phyloP scores from a whole-genome alignment of 345 rosid genomes.

The Rhodomyrtus tomentosa region DNA sequence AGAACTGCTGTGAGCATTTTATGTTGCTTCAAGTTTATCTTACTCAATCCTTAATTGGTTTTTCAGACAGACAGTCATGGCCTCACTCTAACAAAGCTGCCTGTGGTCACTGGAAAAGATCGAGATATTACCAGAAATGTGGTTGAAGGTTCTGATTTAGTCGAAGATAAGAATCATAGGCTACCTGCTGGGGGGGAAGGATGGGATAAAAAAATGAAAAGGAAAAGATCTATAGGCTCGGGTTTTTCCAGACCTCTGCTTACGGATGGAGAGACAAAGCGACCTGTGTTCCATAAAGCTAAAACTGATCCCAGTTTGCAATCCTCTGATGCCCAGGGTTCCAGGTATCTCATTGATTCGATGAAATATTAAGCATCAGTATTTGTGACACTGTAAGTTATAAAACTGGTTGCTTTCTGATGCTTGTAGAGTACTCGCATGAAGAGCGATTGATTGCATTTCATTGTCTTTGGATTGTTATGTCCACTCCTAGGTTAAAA shows the following conservation, averaged over 20 bases:
- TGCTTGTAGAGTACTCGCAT: background rate
- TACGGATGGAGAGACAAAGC: constrained; percentile 29
- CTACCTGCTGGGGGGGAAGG: constrained; percentile 50
- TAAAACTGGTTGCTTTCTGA: background rate
- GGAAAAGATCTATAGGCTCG: constrained; percentile 36
- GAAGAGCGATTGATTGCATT: background rate
- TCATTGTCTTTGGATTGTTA: background rate
- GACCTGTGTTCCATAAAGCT: constrained; percentile 18
- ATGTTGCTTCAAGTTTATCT: background rate
- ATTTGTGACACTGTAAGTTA: background rate
- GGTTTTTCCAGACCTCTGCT: constrained; percentile 28
- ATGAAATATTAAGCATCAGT: background rate
- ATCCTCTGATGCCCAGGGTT: constrained; percentile 22
- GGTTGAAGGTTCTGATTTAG: constrained; percentile 25
- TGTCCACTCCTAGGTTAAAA: background rate
- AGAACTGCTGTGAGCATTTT: background rate
- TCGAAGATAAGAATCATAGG: constrained; percentile 38
- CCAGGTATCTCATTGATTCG: constrained; percentile 20
- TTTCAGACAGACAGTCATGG: constrained; percentile 29
- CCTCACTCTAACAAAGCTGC: constrained; percentile 18
- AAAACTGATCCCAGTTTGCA: constrained; percentile 25
- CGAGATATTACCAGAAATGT: constrained; percentile 29
- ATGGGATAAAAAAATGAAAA: constrained; percentile 50
- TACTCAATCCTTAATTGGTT: background rate
- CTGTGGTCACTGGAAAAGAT: constrained; percentile 25